Conservation (phyloP, 768 basidiomycete species). For the Lyophyllum semitale region DNA sequence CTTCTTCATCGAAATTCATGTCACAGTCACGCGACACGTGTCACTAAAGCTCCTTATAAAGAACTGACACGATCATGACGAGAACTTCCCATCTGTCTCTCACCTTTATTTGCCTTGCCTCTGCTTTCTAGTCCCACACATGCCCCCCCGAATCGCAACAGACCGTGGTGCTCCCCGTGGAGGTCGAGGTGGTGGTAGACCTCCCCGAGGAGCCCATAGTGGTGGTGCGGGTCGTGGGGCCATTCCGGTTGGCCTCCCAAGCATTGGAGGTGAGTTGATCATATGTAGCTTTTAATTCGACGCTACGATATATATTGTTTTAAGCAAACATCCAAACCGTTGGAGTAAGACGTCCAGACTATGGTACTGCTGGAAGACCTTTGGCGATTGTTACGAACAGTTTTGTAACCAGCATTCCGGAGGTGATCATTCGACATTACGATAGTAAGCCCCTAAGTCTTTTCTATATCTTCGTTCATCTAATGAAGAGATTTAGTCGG, state of each 20-base stretch:
- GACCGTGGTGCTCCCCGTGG: constrained; percentile 22
- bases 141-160: constrained; percentile 19
- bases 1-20: too few species aligned
- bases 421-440: constrained; percentile 20
- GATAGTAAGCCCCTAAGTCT: constrained; percentile 17
- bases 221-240: constrained; percentile 30
- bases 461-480: background rate
- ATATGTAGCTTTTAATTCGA: background rate
- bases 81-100: background rate
- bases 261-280: constrained; percentile 33
- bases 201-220: constrained; percentile 22
- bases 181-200: constrained; percentile 22
- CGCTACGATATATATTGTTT: constrained; percentile 14
- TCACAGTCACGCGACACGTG: background rate
- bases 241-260: constrained; percentile 24
- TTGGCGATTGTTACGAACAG: constrained; percentile 26
- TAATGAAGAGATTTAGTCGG: constrained; percentile 13
- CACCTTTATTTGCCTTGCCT: background rate
- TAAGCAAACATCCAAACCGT: constrained; percentile 32
- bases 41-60: background rate
- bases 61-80: background rate
- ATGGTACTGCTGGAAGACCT: constrained; percentile 30
- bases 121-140: constrained; percentile 13
- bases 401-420: constrained; percentile 14
- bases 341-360: constrained; percentile 35